Percentiles rank a stretch among this genome's conserved stretches.
phyloP scores from a whole-genome alignment of 345 rosid genomes.

The Lepidium africanum region DNA sequence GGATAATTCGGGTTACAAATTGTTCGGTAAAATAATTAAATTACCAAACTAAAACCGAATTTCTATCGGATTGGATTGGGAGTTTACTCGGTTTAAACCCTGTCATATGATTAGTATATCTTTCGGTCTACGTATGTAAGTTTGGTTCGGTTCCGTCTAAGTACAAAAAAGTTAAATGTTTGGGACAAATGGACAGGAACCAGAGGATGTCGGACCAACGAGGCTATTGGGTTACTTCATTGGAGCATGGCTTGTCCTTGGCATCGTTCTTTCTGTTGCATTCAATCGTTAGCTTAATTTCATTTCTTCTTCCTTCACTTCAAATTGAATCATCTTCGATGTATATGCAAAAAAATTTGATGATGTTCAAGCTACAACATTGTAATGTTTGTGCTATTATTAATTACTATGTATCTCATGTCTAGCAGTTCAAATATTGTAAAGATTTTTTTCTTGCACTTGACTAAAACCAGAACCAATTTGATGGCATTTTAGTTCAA shows the following conservation, averaged over 20 bases:
- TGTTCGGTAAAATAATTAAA: too few relatives aligned
- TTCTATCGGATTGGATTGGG: too few relatives aligned
- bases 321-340: background rate
- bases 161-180: background rate
- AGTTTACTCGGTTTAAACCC: too few relatives aligned
- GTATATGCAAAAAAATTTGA: background rate
- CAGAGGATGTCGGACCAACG: constrained; percentile 70
- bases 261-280: constrained; percentile 46
- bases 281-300: constrained; percentile 35
- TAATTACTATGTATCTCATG: too few relatives aligned
- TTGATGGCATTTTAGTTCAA: too few relatives aligned
- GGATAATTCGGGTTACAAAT: too few relatives aligned
- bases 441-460: too few relatives aligned
- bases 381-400: background rate
- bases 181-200: constrained; percentile 39
- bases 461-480: too few relatives aligned
- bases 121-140: too few relatives aligned
- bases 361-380: background rate
- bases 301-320: background rate
- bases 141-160: background rate
- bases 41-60: too few relatives aligned
- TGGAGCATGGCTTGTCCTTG: constrained; percentile 57
- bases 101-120: too few relatives aligned
- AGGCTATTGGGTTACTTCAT: constrained; percentile 65
- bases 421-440: too few relatives aligned